A percentile compares a stretch with the other conserved stretches of the same genome.
These are phyloP conservation scores for Cystofilobasidium capitatum DNA, from an alignment of 768 basidiomycete genomes.

Conservation along the genomic window DNA sequence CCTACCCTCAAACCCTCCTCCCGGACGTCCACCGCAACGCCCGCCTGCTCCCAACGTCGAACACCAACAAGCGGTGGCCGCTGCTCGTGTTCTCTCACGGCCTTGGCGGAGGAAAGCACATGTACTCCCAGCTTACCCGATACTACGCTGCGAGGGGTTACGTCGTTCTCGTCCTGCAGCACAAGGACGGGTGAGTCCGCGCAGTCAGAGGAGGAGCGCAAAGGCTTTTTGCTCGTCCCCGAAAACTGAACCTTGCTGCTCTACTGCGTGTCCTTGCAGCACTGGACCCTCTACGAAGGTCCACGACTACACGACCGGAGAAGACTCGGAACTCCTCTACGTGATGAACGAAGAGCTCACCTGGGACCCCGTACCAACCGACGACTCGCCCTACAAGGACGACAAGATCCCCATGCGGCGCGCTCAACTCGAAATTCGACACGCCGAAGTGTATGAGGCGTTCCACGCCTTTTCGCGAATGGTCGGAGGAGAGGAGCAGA, in stretches of 20 bases:
- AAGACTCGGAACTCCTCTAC: conserved; percentile 44
- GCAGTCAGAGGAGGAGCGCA: no score
- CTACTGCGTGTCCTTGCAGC: conserved; percentile 31
- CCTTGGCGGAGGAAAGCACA: conserved; percentile 55
- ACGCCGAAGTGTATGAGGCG: conserved; percentile 57
- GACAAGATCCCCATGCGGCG: conserved; percentile 45
- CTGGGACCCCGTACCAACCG: conserved; percentile 28
- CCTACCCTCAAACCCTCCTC: neutral
- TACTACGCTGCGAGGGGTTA: conserved; percentile 66
- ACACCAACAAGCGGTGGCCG: conserved; percentile 49
- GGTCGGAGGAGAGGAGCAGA: conserved; percentile 42
- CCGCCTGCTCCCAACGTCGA: conserved; percentile 43
- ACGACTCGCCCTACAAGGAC: conserved; percentile 26
- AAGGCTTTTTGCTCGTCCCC: neutral
- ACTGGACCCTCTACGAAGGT: conserved; percentile 51
- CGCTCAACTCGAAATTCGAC: conserved; percentile 62
- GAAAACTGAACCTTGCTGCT: neutral
- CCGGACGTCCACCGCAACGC: conserved; percentile 43
- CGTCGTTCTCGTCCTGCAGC: conserved; percentile 72
- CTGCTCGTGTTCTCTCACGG: conserved; percentile 80
- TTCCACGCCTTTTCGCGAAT: conserved; percentile 54
- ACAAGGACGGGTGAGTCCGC: conserved; percentile 51
- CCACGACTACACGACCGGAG: conserved; percentile 34
- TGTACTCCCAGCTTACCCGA: conserved; percentile 53
- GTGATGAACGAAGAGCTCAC: conserved; percentile 49